Conservation (phyloP, 306 rosid species). For the Sicyos edulis region DNA sequence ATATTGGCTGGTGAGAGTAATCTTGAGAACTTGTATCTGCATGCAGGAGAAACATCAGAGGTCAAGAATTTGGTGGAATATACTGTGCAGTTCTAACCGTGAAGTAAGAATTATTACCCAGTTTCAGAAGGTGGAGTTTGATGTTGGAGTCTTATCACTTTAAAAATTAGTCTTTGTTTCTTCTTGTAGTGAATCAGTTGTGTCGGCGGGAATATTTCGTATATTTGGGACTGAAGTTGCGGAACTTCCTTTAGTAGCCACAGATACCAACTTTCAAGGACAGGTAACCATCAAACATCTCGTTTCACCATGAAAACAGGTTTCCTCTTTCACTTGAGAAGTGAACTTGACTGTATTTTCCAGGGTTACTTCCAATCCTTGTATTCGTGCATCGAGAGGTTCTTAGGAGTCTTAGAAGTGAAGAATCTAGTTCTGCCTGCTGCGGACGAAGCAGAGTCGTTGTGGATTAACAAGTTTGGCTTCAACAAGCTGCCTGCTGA, state of each 20-base stretch:
- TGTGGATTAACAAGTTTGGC: conserved; percentile 67
- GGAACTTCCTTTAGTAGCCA: conserved; percentile 93
- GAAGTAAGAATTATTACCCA: conserved; percentile 43
- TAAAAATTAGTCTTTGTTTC: not conserved
- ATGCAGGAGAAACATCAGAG: conserved; percentile 56
- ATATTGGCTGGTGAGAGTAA: not conserved
- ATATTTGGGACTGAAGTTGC: conserved; percentile 80
- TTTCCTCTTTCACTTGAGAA: not conserved
- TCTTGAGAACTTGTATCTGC: conserved; percentile 1
- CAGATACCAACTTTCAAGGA: conserved; percentile 60
- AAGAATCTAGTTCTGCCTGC: conserved; percentile 61
- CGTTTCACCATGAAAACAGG: not conserved
- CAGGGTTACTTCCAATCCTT: conserved; percentile 72
- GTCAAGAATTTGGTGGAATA: conserved; percentile 85
- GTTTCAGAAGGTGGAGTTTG: not conserved
- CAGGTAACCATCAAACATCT: conserved; percentile 58
- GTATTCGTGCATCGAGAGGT: conserved; percentile 59
- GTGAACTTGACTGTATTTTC: not conserved
- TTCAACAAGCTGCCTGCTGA: conserved; percentile 38
- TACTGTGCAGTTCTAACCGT: conserved; percentile 82
- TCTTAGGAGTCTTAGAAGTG: conserved; percentile 48
- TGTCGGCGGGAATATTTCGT: conserved; percentile 78
- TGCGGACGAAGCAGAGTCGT: conserved; percentile 53
- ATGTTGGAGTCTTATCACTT: not conserved
- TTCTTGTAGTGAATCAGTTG: conserved; percentile 44